Evolutionary conservation across 2,329 filamentous ascomycete genomes (phyloP).

Genomic region (Xenosphaeropsis pyriputrescens): DNA sequence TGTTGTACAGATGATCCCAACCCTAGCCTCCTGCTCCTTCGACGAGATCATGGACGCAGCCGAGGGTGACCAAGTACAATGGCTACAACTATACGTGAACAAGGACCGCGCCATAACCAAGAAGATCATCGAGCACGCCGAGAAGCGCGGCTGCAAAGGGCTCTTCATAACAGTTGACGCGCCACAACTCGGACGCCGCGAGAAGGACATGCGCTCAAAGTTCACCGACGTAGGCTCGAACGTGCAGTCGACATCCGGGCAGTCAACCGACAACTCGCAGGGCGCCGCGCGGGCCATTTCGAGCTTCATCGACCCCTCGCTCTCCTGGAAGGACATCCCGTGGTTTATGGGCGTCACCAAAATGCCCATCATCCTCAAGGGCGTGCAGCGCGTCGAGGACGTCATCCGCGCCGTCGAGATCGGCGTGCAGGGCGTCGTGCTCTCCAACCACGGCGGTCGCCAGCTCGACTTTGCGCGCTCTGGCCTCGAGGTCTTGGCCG

Average conservation of each 20-base stretch:
- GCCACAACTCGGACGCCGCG: slow-evolving; percentile 81
- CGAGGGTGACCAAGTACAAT: slow-evolving; percentile 71
- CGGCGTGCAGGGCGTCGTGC: slow-evolving; percentile 77
- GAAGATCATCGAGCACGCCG: slow-evolving; percentile 82
- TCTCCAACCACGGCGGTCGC: slow-evolving; percentile 91
- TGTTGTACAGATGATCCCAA: slow-evolving; percentile 57
- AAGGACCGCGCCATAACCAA: slow-evolving; percentile 85
- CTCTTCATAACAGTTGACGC: slow-evolving; percentile 98
- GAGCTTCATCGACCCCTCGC: slow-evolving; percentile 87
- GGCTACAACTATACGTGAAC: slow-evolving; percentile 97
- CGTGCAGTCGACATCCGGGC: slow-evolving; percentile 19
- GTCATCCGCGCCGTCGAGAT: slow-evolving; percentile 73
- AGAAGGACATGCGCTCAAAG: slow-evolving; percentile 96
- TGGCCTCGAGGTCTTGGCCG: slow-evolving; percentile 77
- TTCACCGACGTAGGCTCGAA: slow-evolving; percentile 71
- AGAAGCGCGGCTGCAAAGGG: slow-evolving; percentile 80
- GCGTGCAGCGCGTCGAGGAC: slow-evolving; percentile 91
- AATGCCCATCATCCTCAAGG: slow-evolving; percentile 95
- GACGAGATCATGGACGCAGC: slow-evolving; percentile 90
- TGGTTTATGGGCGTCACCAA: slow-evolving; percentile 86
- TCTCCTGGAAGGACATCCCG: slow-evolving; percentile 86
- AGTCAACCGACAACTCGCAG: slow-evolving; percentile 46
- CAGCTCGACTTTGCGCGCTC: slow-evolving; percentile 88
- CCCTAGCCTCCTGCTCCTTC: slow-evolving; percentile 89
- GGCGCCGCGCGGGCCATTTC: slow-evolving; percentile 91